phyloP scores from a whole-genome alignment of 139 green algal species.

The Chlorella vulgaris region DNA sequence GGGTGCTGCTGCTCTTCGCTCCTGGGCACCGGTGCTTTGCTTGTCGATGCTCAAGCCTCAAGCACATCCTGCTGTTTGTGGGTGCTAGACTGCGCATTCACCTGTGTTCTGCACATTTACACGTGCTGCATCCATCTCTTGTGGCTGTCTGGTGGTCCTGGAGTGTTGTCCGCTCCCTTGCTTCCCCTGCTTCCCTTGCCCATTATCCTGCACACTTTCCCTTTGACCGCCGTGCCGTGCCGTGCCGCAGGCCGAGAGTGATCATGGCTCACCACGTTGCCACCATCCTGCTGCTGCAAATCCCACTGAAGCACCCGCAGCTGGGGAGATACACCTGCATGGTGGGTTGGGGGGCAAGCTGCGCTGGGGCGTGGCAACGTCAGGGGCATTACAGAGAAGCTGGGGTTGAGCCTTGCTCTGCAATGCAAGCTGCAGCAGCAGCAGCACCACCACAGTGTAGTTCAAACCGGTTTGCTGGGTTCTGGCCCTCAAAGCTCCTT shows the following conservation, averaged over 20 bases:
- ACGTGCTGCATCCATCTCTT: neutral
- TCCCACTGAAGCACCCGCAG: conserved; percentile 23
- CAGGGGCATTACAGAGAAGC: too few relatives aligned
- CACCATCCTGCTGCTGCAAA: conserved; percentile 31
- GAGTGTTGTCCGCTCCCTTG: neutral
- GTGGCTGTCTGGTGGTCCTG: too few relatives aligned
- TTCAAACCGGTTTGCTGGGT: too few relatives aligned
- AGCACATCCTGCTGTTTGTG: neutral
- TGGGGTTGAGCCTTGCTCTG: too few relatives aligned
- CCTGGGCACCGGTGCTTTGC: too few relatives aligned
- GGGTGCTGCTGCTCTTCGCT: too few relatives aligned
- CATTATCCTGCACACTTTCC: too few relatives aligned
- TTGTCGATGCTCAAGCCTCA: neutral
- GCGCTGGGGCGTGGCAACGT: too few relatives aligned
- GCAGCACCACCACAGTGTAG: too few relatives aligned
- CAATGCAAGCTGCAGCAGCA: too few relatives aligned
- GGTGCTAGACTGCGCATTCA: neutral
- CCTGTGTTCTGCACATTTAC: neutral
- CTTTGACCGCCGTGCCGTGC: too few relatives aligned
- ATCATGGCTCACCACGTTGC: conserved; percentile 23
- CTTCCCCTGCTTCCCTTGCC: neutral
- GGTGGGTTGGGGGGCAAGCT: neutral
- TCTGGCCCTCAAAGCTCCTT: neutral
- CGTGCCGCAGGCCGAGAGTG: conserved; percentile 1
- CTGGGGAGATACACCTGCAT: conserved; percentile 24